Percentiles rank a stretch among this genome's conserved stretches.
Conservation (phyloP, 139 green algal genomes). For the Ostreobium quekettii region DNA sequence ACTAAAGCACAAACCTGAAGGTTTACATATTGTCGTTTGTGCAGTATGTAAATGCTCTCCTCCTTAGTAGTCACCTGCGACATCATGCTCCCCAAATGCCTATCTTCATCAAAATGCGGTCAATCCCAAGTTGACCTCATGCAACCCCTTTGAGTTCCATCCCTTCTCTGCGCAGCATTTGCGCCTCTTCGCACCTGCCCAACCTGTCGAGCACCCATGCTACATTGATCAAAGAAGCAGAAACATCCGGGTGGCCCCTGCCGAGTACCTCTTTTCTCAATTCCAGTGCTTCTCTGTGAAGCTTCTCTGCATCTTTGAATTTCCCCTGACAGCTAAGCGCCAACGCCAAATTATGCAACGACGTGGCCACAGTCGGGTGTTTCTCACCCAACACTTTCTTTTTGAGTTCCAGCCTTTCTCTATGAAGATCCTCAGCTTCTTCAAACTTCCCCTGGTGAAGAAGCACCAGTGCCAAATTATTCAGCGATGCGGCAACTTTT, state of each 20-base stretch:
- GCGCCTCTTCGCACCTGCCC: not conserved
- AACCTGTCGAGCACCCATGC: not conserved
- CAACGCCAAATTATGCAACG: no score
- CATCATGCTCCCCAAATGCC: no score
- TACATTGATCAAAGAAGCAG: not conserved
- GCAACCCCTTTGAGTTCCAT: no score
- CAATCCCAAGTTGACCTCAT: no score
- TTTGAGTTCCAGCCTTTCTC: conserved; percentile 24
- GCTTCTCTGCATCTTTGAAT: not conserved
- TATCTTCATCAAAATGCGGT: no score
- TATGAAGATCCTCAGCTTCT: conserved; percentile 29
- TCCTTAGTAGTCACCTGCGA: no score
- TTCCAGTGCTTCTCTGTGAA: not conserved
- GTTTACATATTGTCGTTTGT: no score
- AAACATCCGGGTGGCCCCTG: not conserved
- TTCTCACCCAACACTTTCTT: conserved; percentile 18
- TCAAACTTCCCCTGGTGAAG: conserved; percentile 17
- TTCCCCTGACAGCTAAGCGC: no score
- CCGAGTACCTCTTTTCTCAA: not conserved
- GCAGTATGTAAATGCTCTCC: no score
- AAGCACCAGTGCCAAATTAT: conserved; percentile 19
- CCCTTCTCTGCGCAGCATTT: not conserved
- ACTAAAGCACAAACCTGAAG: no score
- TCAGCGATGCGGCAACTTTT: conserved; percentile 11
- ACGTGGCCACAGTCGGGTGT: no score